phyloP scores from a whole-genome alignment of 2,329 filamentous ascomycete species.

The Penicillium glabrum region DNA sequence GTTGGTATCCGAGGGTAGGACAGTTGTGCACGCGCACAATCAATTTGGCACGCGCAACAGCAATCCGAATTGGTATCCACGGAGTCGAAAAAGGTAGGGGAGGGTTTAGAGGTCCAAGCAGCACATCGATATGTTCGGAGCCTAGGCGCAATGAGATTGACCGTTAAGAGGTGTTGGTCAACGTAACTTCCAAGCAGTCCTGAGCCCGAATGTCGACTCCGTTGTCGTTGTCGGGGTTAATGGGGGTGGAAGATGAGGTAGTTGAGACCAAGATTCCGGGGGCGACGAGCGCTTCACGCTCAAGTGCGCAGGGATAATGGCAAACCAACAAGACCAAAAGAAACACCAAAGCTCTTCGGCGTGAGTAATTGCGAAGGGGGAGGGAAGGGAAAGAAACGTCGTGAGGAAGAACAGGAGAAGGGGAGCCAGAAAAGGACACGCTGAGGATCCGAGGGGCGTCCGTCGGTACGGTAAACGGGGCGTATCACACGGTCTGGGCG shows the following conservation, averaged over 20 bases:
- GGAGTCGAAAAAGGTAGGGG: not conserved
- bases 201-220: not conserved
- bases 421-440: conserved; percentile 24
- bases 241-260: not conserved
- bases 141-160: not conserved
- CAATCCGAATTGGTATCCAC: conserved; percentile 9
- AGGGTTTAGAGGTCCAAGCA: conserved; percentile 4
- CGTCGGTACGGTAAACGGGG: conserved; percentile 3
- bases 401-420: conserved; percentile 18
- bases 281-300: conserved; percentile 1
- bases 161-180: not conserved
- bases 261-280: conserved; percentile 1
- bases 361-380: conserved; percentile 3
- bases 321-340: not conserved
- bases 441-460: conserved; percentile 13
- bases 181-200: not conserved
- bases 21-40: conserved; percentile 10
- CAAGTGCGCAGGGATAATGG: not conserved
- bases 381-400: conserved; percentile 8
- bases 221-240: not conserved
- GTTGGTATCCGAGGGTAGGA: conserved; percentile 1
- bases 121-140: conserved; percentile 9
- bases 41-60: conserved; percentile 7
- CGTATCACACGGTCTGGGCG: not conserved
- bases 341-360: conserved; percentile 6